These are phyloP conservation scores for Testicularia cyperi DNA, from an alignment of 1,284 basidiomycete species.

Conservation along the genomic window DNA sequence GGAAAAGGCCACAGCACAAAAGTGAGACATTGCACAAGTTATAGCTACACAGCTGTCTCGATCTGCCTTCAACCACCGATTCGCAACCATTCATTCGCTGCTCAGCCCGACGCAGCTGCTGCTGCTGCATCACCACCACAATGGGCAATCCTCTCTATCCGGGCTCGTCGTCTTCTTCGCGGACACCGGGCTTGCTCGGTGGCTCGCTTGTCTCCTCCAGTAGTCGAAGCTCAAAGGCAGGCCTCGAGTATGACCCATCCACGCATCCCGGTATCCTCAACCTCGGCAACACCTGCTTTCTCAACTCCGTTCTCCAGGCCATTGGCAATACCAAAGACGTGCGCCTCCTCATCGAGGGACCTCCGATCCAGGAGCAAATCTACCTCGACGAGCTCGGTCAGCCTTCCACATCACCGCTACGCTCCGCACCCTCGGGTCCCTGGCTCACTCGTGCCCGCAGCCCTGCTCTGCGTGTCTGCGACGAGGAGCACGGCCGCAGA, in stretches of 20 bases:
- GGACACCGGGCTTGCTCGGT: constrained; percentile 55
- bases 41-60: too few species aligned
- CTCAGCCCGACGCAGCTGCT: too few species aligned
- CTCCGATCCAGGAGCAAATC: constrained; percentile 3
- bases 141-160: constrained; percentile 25
- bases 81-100: too few species aligned
- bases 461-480: constrained; percentile 39
- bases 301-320: constrained; percentile 81
- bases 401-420: too few species aligned
- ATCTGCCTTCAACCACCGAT: too few species aligned
- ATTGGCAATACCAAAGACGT: constrained; percentile 69
- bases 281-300: constrained; percentile 88
- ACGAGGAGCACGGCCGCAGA: constrained; percentile 37
- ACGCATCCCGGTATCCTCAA: constrained; percentile 71
- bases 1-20: too few species aligned
- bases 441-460: constrained; percentile 34
- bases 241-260: constrained; percentile 52
- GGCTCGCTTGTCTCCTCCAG: constrained; percentile 84
- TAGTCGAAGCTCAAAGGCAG: constrained; percentile 68
- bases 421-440: too few species aligned
- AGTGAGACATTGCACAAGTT: too few species aligned
- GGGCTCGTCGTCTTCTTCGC: background rate
- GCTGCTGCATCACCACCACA: too few species aligned
- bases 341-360: constrained; percentile 66
- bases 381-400: constrained; percentile 3